phyloP scores from a whole-genome alignment of 208 protist species.

The Giardia muris region DNA sequence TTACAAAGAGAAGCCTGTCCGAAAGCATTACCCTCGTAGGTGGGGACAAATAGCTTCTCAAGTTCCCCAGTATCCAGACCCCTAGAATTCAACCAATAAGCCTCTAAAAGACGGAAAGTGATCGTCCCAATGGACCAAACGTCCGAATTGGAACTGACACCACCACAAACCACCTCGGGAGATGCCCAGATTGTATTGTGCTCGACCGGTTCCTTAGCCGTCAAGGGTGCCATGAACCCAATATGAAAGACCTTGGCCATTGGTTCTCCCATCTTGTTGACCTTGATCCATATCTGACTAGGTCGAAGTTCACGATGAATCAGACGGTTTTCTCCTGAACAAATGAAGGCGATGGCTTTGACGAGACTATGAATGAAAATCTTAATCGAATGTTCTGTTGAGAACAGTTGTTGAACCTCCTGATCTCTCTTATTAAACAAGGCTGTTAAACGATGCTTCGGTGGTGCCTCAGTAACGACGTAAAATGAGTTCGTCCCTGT shows the following conservation, averaged over 20 bases:
- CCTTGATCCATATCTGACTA: background rate
- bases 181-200: background rate
- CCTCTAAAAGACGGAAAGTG: background rate
- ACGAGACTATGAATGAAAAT: background rate
- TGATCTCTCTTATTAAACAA: background rate
- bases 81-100: background rate
- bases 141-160: background rate
- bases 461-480: slow-evolving; percentile 8
- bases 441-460: background rate
- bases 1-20: background rate
- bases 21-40: background rate
- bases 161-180: slow-evolving; percentile 20
- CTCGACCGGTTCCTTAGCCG: background rate
- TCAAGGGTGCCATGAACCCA: background rate
- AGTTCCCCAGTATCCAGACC: background rate
- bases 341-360: background rate
- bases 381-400: background rate
- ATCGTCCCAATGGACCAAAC: slow-evolving; percentile 13
- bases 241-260: slow-evolving; percentile 19
- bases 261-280: background rate
- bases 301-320: slow-evolving; percentile 20
- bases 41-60: background rate
- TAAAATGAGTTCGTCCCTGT: slow-evolving; percentile 1
- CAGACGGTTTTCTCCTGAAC: background rate
- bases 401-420: background rate